A percentile compares a stretch with the other conserved stretches of the same genome.
Conservation (phyloP, 2,329 filamentous ascomycete genomes). For the Trichoderma guizhouense region DNA sequence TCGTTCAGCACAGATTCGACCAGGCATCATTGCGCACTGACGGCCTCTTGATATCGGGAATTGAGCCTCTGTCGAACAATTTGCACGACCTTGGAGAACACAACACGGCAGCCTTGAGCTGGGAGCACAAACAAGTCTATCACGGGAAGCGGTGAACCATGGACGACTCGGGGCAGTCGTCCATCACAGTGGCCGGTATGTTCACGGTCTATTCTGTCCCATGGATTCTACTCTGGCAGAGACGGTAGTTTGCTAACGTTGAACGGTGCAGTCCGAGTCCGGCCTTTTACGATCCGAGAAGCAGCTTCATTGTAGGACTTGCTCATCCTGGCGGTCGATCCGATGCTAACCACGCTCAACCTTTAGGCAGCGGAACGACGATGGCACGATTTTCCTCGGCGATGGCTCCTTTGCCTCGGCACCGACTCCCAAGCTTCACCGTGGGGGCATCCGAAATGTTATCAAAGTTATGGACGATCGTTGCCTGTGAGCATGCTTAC, state of each 20-base stretch:
- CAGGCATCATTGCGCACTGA: neutral
- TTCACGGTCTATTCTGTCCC: neutral
- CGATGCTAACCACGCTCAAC: constrained; percentile 11
- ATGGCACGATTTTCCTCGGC: constrained; percentile 88
- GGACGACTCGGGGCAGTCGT: constrained; percentile 41
- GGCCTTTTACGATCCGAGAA: constrained; percentile 81
- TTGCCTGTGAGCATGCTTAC: constrained; percentile 69
- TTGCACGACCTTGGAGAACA: neutral
- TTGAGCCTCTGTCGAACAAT: neutral
- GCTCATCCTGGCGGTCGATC: neutral
- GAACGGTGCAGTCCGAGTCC: constrained; percentile 57
- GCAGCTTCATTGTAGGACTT: constrained; percentile 75
- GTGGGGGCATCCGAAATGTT: constrained; percentile 83
- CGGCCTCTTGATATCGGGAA: neutral
- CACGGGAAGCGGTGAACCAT: constrained; percentile 19
- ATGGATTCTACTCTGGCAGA: neutral
- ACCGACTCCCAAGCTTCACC: constrained; percentile 77
- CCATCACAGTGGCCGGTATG: constrained; percentile 58
- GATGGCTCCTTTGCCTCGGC: constrained; percentile 90
- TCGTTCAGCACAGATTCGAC: neutral
- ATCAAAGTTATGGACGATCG: constrained; percentile 96
- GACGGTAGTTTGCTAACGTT: constrained; percentile 25
- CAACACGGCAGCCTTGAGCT: neutral
- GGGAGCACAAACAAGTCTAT: neutral
- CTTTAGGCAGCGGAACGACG: constrained; percentile 64